Evolutionary conservation across 176 grass and related monocot species (phyloP).

Genomic region (Eragrostis curvula): DNA sequence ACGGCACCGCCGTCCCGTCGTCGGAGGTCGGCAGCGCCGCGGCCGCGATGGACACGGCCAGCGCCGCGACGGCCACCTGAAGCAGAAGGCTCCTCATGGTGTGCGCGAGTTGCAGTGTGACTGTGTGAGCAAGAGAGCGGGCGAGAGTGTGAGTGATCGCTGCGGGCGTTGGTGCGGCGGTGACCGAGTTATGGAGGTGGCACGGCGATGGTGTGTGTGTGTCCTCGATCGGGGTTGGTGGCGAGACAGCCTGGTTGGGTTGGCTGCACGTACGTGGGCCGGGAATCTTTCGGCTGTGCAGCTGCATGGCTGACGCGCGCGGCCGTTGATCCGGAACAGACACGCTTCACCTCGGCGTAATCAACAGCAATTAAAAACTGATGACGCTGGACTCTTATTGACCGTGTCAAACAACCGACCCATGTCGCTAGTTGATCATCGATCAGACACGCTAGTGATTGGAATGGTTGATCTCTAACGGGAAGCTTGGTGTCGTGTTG

Average conservation of each 20-base stretch:
- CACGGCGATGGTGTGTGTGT: background rate
- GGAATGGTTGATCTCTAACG: no score
- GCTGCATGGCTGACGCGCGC: background rate
- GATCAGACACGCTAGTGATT: no score
- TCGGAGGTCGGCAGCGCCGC: background rate
- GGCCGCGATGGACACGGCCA: background rate
- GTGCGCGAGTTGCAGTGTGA: background rate
- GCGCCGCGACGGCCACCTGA: background rate
- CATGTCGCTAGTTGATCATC: no score
- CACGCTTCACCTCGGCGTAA: no score
- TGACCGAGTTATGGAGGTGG: background rate
- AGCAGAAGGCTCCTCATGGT: constrained; percentile 4
- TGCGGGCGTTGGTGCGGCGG: background rate
- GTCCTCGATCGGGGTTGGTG: constrained; percentile 15
- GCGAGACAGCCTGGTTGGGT: background rate
- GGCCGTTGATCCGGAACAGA: no score
- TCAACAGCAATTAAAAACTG: no score
- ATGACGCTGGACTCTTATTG: no score
- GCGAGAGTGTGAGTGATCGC: background rate
- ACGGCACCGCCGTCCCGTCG: constrained; percentile 25
- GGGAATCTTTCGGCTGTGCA: constrained; percentile 6
- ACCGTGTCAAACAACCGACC: background rate
- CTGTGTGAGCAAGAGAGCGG: no score
- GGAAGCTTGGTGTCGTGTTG: no score
- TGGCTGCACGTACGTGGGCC: constrained; percentile 13